Evolutionary conservation across 768 basidiomycete genomes (phyloP), one percentile per base, ranked within the genome.

Genomic region (Tricholoma matsutake): DNA sequence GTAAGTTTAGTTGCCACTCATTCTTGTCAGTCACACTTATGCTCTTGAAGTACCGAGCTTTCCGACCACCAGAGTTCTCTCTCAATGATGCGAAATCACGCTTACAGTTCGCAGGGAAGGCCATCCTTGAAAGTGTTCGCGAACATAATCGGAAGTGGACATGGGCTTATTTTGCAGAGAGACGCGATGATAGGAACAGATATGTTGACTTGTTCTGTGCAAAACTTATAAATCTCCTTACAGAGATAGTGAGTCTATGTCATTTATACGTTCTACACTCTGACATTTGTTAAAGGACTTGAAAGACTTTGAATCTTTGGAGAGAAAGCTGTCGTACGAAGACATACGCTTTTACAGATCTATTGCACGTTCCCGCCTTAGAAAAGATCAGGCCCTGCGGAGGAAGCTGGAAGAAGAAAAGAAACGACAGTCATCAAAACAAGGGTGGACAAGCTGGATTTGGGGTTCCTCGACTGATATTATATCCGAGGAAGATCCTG

Each of bases 261-360:
- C 37, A 35, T n/a, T 20, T n/a, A 3, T 37, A 45, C 9, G 45
- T 37, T 49, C 22, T 43, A 49, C 59, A 29, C 54, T 32, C 39
- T 64, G 37, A 61, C 20, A 29, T n/a, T 39, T 14, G 29, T 49
- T 32, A 62, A 52, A 90, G 88, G 87, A 89, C 60, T 57, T 73
- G 37, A 69, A 73, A 64, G 75, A 69, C 6, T 76, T 96, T 31
- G 83, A 87, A 51, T 78, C 74, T 0, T 76, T 98, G 58, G 97
- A 99, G 72, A 78, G 72, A 64, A 94, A 93, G 71, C 80, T 98
- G 29, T 82, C 87, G 0, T 98, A 98, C 66, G 94, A 96, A 72
- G 97, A 98, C 68, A 88, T 99, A 55, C 88, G 96, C 3, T 97
- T 98, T 75, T 99, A 98, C 76, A 87, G 97, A 32, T 98, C 95